Percentiles rank a stretch among this genome's conserved stretches.
Conservation (phyloP, 2,329 filamentous ascomycete genomes). For the Colletotrichum phormii region DNA sequence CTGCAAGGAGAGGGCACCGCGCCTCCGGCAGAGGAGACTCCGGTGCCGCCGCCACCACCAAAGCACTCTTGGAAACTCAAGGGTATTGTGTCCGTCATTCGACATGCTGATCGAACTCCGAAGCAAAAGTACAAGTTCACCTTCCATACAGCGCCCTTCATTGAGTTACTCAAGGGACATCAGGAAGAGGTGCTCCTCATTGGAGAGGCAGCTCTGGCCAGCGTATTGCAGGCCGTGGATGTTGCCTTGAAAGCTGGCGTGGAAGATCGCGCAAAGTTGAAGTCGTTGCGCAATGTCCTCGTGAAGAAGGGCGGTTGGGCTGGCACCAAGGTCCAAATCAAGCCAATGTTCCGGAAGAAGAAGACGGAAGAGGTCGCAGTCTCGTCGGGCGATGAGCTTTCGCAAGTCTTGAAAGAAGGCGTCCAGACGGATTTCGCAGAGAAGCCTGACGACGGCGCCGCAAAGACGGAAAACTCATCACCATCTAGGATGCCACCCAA, state of each 20-base stretch:
- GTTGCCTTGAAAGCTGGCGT: slow-evolving; percentile 80
- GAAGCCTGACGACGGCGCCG: slow-evolving; percentile 33
- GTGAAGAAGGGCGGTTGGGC: slow-evolving; percentile 94
- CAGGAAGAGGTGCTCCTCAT: slow-evolving; percentile 96
- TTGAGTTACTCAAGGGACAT: slow-evolving; percentile 92
- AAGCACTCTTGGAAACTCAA: slow-evolving; percentile 99
- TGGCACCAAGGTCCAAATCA: slow-evolving; percentile 98
- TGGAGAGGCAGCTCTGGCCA: slow-evolving; percentile 87
- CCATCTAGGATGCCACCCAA: slow-evolving; percentile 60
- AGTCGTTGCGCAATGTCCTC: slow-evolving; percentile 84
- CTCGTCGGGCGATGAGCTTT: slow-evolving; percentile 45
- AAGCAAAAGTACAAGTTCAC: slow-evolving; percentile 99
- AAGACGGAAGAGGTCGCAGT: slow-evolving; percentile 69
- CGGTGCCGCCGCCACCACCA: slow-evolving; percentile 76
- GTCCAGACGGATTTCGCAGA: slow-evolving; percentile 41
- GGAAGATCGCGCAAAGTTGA: slow-evolving; percentile 90
- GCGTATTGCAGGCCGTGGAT: slow-evolving; percentile 89
- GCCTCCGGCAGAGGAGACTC: slow-evolving; percentile 52
- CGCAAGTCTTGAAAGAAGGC: slow-evolving; percentile 46
- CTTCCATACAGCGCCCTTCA: slow-evolving; percentile 96
- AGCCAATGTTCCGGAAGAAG: slow-evolving; percentile 97
- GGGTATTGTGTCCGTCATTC: slow-evolving; percentile 95
- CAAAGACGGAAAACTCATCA: slow-evolving; percentile 27
- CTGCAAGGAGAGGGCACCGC: slow-evolving; percentile 45
- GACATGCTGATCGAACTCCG: slow-evolving; percentile 95